Evolutionary conservation across 805 yeast species (phyloP), one percentile per base, ranked within the genome.

Genomic region (Schizosaccharomyces osmophilus): DNA sequence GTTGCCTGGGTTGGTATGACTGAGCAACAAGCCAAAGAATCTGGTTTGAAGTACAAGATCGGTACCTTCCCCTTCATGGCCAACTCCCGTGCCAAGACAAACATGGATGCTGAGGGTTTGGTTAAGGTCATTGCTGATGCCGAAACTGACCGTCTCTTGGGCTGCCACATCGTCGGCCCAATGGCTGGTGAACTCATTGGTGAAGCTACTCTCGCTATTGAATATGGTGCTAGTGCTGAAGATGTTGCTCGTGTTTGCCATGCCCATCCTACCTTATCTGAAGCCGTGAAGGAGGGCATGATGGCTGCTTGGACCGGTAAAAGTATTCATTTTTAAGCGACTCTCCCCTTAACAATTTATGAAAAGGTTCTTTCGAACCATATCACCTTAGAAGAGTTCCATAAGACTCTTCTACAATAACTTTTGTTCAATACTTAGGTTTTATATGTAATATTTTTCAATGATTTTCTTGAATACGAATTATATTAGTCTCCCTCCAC

Each of bases 101-200:
- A 90, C 80, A 75, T 80, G 72, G 98, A 93, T 75, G 84, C 97
- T 63, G 98, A 93, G 67, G 98, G 98, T 64, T 86, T 93, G 69
- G 98, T 93, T 70, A 93, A 93, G 79, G 82, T 93, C 71, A 73
- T 93, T 66, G 89, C 95, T 64, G 99, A 93, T 74, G 89, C 95
- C 67, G 95, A 90, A 76, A 90, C 98, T 65, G 95, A 93, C 77
- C 83, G 98, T 75, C 81, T 93, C 57, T 78, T 93, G 67, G 99
- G 98, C 73, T 88, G 85, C 64, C 99, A 93, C 78, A 90, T 93
- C 72, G 84, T 89, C 67, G 98, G 98, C 68, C 85, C 98, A 67
- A 89, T 87, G 71, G 99, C 99, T 63, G 98, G 99, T 76, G 99
- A 93, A 79, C 87, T 93, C 96, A 93, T 93, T 73, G 97, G 95